Base-by-base conservation (phyloP, 352 stramenopile genomes). In the Phytophthora palmivora region DNA sequence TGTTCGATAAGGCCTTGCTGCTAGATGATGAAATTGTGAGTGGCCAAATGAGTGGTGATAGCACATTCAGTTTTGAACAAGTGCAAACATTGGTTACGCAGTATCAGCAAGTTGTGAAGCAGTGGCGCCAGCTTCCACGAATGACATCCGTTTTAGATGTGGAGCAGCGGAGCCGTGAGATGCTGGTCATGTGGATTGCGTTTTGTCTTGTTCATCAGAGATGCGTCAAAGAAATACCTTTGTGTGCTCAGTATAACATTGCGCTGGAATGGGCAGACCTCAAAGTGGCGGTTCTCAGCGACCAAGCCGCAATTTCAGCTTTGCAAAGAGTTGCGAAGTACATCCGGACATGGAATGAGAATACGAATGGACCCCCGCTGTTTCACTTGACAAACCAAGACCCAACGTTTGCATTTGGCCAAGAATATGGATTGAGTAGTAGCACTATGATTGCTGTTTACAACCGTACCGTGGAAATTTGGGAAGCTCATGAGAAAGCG, bases 121-220 rank as follows among this genome's bases (percentile, higher is more conserved):
- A 67, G 18, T 77, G 64, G 70, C 39, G 37, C 1, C 15, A 58
- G 9, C 42, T 70, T 22, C 41, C 50, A 8, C 48, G 50, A 18
- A 53, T 51, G 21, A 66, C 55, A 2, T 62, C 50, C 6, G 11
- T 72, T 7, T 49, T 71, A 28, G 24, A 48, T 10, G 63, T 86
- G 16, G 70, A 83, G 36, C 68, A 83, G 30, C 65, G 51, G 4
- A 86, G 76, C 49, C 69, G 62, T 1, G 58, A 72, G 33, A 55
- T 86, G 39, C 26, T 88, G 10, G 48, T 84, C 9, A 54, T 70
- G n/a, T 86, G 79, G 74, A 65, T 74, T 37, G 60, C 71, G 0
- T 86, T 81, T 55, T 81, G 74, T 26, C 45, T 86, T 0, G 69
- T 56, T 11, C 78, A 88, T 48, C 65, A 72, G 18, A 33, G 30